phyloP scores from a whole-genome alignment of 2,329 filamentous ascomycete species.

The Xylariaceae sp. region DNA sequence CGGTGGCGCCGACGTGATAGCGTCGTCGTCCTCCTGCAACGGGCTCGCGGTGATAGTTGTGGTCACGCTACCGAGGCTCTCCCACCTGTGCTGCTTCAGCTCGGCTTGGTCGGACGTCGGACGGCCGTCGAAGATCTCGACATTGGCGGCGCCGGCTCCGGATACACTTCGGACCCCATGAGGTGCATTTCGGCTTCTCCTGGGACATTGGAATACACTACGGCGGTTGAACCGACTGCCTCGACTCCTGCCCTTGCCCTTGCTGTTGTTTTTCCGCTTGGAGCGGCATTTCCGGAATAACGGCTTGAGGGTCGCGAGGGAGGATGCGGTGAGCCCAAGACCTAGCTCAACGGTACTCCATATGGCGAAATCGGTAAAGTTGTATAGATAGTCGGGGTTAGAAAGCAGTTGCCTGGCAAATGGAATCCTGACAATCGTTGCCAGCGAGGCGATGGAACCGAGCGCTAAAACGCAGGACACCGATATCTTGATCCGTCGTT shows the following conservation, averaged over 20 bases:
- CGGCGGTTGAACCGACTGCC: too few species aligned
- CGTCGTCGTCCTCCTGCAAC: background rate
- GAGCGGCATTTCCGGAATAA: background rate
- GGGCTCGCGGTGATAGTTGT: background rate
- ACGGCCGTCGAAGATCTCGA: background rate
- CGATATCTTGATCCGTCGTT: background rate
- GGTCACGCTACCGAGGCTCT: background rate
- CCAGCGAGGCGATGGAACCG: background rate
- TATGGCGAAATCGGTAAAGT: background rate
- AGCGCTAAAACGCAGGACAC: background rate
- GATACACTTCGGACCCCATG: background rate
- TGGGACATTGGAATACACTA: too few species aligned
- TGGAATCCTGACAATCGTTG: background rate
- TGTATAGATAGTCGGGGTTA: background rate
- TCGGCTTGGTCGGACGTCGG: background rate
- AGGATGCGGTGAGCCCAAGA: background rate
- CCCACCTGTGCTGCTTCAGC: background rate
- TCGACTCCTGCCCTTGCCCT: background rate
- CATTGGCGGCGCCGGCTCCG: background rate
- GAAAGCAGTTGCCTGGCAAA: background rate
- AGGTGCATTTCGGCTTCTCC: too few species aligned
- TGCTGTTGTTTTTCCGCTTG: background rate
- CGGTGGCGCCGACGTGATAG: background rate
- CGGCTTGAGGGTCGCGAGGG: background rate
- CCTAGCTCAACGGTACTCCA: slow-evolving; percentile 1